Percentiles rank a stretch among this genome's conserved stretches.
Conservation (phyloP, 192 early-diverging fungal species). For the Funneliformis mosseae region DNA sequence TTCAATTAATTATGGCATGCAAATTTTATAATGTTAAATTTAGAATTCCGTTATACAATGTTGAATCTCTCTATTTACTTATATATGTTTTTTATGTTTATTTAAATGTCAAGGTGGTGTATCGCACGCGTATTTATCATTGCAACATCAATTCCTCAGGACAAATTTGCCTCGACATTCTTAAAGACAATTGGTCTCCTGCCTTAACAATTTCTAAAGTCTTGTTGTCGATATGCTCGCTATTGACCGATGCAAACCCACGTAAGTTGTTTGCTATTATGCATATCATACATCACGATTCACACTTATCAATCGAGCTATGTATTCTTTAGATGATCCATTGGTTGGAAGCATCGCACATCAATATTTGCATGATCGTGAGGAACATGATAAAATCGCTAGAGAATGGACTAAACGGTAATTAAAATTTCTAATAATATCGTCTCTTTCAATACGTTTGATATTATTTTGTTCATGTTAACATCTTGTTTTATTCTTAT, state of each 20-base stretch:
- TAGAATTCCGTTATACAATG: neutral
- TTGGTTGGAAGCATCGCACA: conserved; percentile 89
- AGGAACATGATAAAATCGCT: conserved; percentile 86
- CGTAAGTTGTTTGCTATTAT: conserved; percentile 51
- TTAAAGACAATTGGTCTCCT: conserved; percentile 98
- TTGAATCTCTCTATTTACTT: neutral
- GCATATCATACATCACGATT: neutral
- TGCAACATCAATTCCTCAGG: conserved; percentile 95
- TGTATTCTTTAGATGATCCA: conserved; percentile 73
- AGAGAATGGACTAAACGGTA: conserved; percentile 94
- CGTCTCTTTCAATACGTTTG: neutral
- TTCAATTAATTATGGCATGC: neutral
- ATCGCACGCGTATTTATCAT: conserved; percentile 94
- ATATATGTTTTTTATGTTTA: neutral
- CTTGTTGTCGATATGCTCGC: conserved; percentile 88
- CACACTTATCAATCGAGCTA: neutral
- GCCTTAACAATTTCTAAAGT: conserved; percentile 96
- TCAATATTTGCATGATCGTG: conserved; percentile 81
- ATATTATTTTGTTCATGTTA: neutral
- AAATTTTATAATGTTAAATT: neutral
- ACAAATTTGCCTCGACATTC: conserved; percentile 90
- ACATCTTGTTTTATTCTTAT: neutral
- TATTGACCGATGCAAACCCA: conserved; percentile 95
- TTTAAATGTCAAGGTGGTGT: conserved; percentile 71
- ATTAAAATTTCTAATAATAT: neutral